Evolutionary conservation across 2,329 filamentous ascomycete genomes (phyloP), one percentile per base, ranked within the genome.

Genomic region (Teratosphaeria pseudoeucalypti): DNA sequence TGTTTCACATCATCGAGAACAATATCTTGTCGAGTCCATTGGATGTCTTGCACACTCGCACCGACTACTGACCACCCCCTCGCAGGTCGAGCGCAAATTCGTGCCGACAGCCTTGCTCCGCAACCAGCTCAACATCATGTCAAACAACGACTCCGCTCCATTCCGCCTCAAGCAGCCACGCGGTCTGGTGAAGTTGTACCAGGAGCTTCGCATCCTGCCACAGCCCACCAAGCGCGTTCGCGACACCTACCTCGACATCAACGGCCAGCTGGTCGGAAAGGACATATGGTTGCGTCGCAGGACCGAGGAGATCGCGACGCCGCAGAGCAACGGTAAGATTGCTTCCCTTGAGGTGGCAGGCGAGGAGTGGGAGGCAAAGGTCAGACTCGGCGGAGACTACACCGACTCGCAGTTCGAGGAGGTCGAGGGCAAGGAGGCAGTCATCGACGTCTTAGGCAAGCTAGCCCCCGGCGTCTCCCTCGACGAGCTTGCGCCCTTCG

Each of bases 81-180:
- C 43, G n/a, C 23, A 56, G 34, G 59, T 65, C 60, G 63, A 66
- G 59, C 60, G 61, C 52, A 65, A 65, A 34, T 64, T 66, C 39
- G 61, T 39, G 4, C 57, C 14, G 2, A 49, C 39, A 23, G 43
- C 16, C 43, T 19, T 49, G 19, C 43, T 49, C 19, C 43, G 43
- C n/a, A 23, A 19, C 11, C 43, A 49, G n/a, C 19, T 49, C 16
- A 49, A 49, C 19, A 49, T 23, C 43, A 49, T 49, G 43, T n/a
- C 43, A 23, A 49, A 19, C n/a, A 19, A 19, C 43, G 43, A 49
- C 43, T 49, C 6, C n/a, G 43, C 43, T 23, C 43, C 43, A 6
- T 49, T 23, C n/a, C 16, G 23, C 16, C n/a, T 49, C 5, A 23
- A 23, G 6, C 19, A 49, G 16, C 43, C n/a, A n/a, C 43, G n/a